Conservation (phyloP, 2,329 filamentous ascomycete species). For the Aspergillus pseudotamarii region DNA sequence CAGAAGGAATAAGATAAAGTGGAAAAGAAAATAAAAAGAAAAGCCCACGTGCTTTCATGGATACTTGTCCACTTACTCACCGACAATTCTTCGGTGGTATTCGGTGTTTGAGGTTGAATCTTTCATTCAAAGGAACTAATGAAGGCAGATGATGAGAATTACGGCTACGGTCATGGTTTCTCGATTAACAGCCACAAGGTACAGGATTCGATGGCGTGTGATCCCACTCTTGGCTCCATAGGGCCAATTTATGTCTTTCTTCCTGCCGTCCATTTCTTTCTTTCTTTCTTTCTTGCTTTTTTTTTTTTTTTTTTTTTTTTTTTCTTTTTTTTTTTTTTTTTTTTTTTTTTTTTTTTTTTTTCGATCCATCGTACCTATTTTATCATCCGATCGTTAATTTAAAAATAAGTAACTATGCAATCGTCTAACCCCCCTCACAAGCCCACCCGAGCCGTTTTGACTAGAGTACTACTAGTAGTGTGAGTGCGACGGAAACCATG, state of each 20-base stretch:
- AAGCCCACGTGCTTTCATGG: not conserved
- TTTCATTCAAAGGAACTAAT: not conserved
- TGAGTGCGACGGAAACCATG: conserved; percentile 3
- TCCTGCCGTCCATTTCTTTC: not conserved
- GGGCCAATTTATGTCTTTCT: conserved; percentile 1
- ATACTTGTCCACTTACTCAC: not conserved
- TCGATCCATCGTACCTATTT: not conserved
- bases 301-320: not conserved
- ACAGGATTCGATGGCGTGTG: conserved; percentile 7
- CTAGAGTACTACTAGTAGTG: conserved; percentile 5
- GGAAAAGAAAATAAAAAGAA: not conserved
- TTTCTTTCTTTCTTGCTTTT: not conserved
- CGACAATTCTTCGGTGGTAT: conserved; percentile 1
- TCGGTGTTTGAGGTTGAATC: conserved; percentile 5
- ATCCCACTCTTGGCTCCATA: conserved; percentile 4
- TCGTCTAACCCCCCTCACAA: not conserved
- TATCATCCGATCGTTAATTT: conserved; percentile 9
- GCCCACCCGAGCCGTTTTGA: conserved; percentile 13
- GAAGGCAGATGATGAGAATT: not conserved
- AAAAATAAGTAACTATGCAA: not conserved
- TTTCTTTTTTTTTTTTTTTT: not conserved
- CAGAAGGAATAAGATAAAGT: not conserved
- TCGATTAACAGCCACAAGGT: not conserved
- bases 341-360: not conserved
- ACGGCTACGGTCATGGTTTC: not conserved